These are phyloP conservation scores for Turritis glabra DNA, from an alignment of 345 rosid genomes.

Conservation along the genomic window DNA sequence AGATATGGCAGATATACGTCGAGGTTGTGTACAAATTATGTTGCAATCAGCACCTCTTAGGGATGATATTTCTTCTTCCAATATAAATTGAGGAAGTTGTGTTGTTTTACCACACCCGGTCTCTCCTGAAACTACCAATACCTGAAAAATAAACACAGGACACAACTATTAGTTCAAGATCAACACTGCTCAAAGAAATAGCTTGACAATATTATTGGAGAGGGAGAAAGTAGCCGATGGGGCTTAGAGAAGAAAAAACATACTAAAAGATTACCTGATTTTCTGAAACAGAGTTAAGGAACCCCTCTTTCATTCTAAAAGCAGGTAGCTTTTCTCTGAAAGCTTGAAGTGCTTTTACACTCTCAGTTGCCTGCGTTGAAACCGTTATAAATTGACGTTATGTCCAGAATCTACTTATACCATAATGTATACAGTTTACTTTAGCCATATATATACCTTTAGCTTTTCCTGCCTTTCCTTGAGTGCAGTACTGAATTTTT, in stretches of 20 bases:
- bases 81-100: slow-evolving; percentile 91
- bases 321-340: slow-evolving; percentile 92
- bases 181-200: slow-evolving; percentile 16
- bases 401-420: not conserved
- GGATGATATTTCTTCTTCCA: slow-evolving; percentile 81
- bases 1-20: slow-evolving; percentile 94
- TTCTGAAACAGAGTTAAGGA: slow-evolving; percentile 71
- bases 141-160: slow-evolving; percentile 45
- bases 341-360: slow-evolving; percentile 61
- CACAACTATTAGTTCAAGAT: slow-evolving; percentile 8
- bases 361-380: slow-evolving; percentile 53
- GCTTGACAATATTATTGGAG: not conserved
- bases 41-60: slow-evolving; percentile 82
- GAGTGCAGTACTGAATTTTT: slow-evolving; percentile 62
- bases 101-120: slow-evolving; percentile 99
- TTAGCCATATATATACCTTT: slow-evolving; percentile 46
- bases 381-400: slow-evolving; percentile 1
- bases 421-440: not conserved
- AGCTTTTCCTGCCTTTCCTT: slow-evolving; percentile 75
- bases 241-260: not conserved
- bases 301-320: slow-evolving; percentile 69
- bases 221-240: not conserved
- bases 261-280: slow-evolving; percentile 63
- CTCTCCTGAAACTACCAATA: slow-evolving; percentile 90
- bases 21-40: slow-evolving; percentile 95